Percentiles rank a stretch among this genome's conserved stretches.
phyloP scores from a whole-genome alignment of 139 green algal species.

The Nannochloris sp. region DNA sequence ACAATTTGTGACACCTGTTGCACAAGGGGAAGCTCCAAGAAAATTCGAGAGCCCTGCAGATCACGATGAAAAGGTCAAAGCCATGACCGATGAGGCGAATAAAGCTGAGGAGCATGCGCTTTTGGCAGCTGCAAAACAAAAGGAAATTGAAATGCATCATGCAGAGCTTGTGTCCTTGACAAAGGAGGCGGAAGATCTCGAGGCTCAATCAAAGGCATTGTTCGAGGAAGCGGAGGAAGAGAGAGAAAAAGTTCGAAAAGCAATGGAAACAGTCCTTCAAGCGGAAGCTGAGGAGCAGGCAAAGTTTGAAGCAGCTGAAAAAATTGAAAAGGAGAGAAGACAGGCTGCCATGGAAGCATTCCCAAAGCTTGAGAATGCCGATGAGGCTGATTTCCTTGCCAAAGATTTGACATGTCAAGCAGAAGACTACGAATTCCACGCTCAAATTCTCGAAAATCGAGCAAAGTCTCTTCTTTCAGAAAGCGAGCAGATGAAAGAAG shows the following conservation, averaged over 20 bases:
- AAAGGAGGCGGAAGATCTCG: constrained; percentile 1
- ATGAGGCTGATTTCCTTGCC: constrained; percentile 9
- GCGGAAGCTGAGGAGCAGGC: not conserved
- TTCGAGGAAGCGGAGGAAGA: not conserved
- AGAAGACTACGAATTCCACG: constrained; percentile 21
- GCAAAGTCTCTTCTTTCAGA: constrained; percentile 16
- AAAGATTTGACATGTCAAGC: constrained; percentile 10
- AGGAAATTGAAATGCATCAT: constrained; percentile 6
- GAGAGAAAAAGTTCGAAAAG: not conserved
- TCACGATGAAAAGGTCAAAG: not conserved
- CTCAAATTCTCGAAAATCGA: constrained; percentile 25
- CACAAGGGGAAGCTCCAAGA: not conserved
- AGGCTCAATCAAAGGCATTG: not conserved
- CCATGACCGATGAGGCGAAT: not conserved
- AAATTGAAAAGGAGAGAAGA: constrained; percentile 17
- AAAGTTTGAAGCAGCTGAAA: constrained; percentile 12
- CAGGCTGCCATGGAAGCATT: constrained; percentile 8
- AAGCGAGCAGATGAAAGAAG: constrained; percentile 12
- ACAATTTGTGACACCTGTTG: too few relatives aligned
- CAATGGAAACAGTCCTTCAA: not conserved
- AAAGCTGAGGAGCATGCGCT: constrained; percentile 14
- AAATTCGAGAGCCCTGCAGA: not conserved
- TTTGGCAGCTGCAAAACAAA: constrained; percentile 8
- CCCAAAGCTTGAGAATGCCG: not conserved
- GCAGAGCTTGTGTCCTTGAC: constrained; percentile 9